phyloP scores from a whole-genome alignment of 257 asterid species.

The Solanum stenotomum region DNA sequence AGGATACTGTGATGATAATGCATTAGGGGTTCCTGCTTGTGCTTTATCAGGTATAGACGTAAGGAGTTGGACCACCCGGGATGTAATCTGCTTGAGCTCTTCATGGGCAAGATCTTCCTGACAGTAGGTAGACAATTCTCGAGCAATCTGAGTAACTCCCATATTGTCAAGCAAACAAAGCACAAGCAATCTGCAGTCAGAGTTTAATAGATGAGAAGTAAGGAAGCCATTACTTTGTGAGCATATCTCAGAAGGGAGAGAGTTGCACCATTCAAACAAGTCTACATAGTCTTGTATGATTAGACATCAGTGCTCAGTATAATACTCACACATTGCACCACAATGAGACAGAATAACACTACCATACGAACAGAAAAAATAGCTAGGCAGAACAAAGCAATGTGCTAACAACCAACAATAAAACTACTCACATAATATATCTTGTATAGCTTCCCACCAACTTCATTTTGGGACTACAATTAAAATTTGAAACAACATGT shows the following conservation, averaged over 20 bases:
- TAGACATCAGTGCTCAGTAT: not conserved
- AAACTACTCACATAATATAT: not conserved
- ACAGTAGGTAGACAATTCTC: constrained; percentile 38
- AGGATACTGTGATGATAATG: constrained; percentile 85
- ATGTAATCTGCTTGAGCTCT: constrained; percentile 41
- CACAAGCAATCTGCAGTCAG: constrained; percentile 53
- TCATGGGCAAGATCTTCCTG: constrained; percentile 40
- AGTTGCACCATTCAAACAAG: not conserved
- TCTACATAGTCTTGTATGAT: not conserved
- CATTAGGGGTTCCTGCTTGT: constrained; percentile 53
- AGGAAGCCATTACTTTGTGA: not conserved
- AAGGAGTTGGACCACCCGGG: constrained; percentile 57
- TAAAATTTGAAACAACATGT: not conserved
- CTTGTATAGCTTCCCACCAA: not conserved
- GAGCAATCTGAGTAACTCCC: constrained; percentile 36
- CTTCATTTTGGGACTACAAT: not conserved
- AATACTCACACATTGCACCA: not conserved
- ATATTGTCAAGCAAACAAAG: constrained; percentile 73
- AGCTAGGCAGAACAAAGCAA: not conserved
- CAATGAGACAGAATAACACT: not conserved
- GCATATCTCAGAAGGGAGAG: not conserved
- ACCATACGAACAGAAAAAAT: not conserved
- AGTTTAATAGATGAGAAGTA: not conserved
- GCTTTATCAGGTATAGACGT: constrained; percentile 94
- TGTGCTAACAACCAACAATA: not conserved